Evolutionary conservation across 805 yeast species (phyloP).

Genomic region (Candida sakaeoensis): DNA sequence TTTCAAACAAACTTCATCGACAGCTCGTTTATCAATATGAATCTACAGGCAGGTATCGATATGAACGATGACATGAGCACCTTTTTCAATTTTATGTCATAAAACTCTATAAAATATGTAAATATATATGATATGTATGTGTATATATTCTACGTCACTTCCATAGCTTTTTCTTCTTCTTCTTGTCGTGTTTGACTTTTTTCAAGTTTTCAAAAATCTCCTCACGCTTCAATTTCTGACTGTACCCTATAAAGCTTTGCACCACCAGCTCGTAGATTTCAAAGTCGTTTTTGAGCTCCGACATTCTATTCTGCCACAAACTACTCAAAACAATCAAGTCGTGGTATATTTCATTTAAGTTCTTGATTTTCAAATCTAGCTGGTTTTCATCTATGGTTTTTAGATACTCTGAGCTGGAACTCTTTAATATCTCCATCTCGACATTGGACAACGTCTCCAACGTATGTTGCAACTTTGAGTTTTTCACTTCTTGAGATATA

Average conservation of each 20-base stretch:
- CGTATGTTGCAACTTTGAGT: conserved; percentile 22
- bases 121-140: conserved; percentile 12
- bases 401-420: conserved; percentile 17
- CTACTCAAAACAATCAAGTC: conserved; percentile 26
- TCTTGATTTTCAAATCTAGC: conserved; percentile 36
- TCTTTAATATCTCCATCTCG: conserved; percentile 32
- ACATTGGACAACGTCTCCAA: conserved; percentile 23
- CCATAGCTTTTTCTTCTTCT: conserved; percentile 15
- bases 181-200: conserved; percentile 21
- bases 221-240: conserved; percentile 69
- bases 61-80: conserved; percentile 24
- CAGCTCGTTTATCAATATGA: conserved; percentile 40
- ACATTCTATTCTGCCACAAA: conserved; percentile 51
- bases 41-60: conserved; percentile 34
- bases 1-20: conserved; percentile 38
- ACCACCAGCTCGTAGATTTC: conserved; percentile 81
- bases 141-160: neutral
- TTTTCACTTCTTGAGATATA: conserved; percentile 12
- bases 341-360: conserved; percentile 23
- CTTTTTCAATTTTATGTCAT: conserved; percentile 23
- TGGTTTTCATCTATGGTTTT: conserved; percentile 21
- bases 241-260: conserved; percentile 85
- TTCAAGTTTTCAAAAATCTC: conserved; percentile 34
- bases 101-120: neutral
- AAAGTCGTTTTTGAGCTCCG: conserved; percentile 57